Evolutionary conservation across 495 filamentous ascomycete species (phyloP).

Genomic region (Neurospora terricola): DNA sequence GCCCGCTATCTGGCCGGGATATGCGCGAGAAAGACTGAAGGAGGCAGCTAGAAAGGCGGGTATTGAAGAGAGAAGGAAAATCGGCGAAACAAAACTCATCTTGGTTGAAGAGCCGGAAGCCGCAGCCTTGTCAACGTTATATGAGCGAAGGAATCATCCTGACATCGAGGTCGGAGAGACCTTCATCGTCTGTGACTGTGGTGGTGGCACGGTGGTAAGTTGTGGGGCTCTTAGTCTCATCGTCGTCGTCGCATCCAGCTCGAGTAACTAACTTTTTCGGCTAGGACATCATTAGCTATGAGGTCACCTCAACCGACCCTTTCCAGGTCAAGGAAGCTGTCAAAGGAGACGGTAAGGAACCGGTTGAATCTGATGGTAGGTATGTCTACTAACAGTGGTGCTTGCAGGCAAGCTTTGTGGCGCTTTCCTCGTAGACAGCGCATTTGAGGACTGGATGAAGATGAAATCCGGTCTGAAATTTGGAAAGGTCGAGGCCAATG

Average conservation of each 20-base stretch:
- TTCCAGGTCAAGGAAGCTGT: neutral
- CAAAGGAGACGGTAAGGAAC: neutral
- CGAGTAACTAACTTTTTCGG: neutral
- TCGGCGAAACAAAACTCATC: neutral
- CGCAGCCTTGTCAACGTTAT: neutral
- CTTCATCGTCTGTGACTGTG: conserved; percentile 1
- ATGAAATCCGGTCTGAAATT: neutral
- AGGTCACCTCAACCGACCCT: neutral
- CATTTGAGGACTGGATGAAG: neutral
- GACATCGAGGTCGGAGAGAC: neutral
- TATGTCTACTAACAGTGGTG: neutral
- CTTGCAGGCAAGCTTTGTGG: neutral
- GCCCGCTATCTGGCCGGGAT: conserved; percentile 21
- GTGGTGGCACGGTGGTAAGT: conserved; percentile 1
- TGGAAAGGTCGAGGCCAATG: neutral
- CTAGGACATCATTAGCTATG: neutral
- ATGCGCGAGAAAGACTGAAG: conserved; percentile 14
- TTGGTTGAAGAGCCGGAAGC: neutral
- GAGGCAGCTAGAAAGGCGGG: conserved; percentile 11
- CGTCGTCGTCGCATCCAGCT: neutral
- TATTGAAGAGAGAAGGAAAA: conserved; percentile 2
- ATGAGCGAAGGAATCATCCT: neutral
- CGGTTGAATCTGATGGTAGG: neutral
- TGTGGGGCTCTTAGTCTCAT: neutral
- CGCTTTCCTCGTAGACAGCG: neutral